Evolutionary conservation across 148 eudicot genomes (phyloP), one percentile per base, ranked within the genome.

Genomic region (Agrostemma githago): DNA sequence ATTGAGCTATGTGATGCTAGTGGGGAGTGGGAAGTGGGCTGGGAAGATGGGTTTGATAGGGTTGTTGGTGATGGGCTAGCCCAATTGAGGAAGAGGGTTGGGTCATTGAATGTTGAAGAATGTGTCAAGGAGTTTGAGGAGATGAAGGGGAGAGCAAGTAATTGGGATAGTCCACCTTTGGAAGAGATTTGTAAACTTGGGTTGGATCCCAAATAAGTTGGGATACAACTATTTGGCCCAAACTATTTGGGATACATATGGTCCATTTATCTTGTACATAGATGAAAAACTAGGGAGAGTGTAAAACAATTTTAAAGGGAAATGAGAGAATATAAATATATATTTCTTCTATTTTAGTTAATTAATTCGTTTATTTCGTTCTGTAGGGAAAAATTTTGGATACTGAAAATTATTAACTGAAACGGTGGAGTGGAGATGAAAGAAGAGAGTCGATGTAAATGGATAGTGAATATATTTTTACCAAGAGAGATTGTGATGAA

Each of bases 1-100:
- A 62, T 93, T 1, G 79, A 86, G 77, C 84, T 95, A 42, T 95
- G 98, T 66, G 87, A 95, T 20, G 97, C 93, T 0, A 88, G 75
- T 59, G 85, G 77, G 4, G 86, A 77, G 21, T 95, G 97, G 98
- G 97, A 88, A 21, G 73, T 57, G 12, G 89, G 93, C 0, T 95
- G 98, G 98, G 92, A 92, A 79, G 59, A 48, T 39, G 53, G 78
- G 0, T 95, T 90, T 60, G 97, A 92, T 72, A n/a, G 42, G 38
- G 68, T 44, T 4, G 92, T 77, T 5, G 96, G 96, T 10, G 34
- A 79, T 60, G 73, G 66, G 34, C 71, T 90, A 4, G 87, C 88
- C 3, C 64, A 57, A 6, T 83, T 54, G 37, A 85, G 98, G 81
- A 86, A 76, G 85, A 77, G 66, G 17, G 79, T 86, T 9, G 0